Evolutionary conservation across 2,329 filamentous ascomycete genomes (phyloP), one percentile per base, ranked within the genome.

Genomic region (Allantophomopsis lycopodina): DNA sequence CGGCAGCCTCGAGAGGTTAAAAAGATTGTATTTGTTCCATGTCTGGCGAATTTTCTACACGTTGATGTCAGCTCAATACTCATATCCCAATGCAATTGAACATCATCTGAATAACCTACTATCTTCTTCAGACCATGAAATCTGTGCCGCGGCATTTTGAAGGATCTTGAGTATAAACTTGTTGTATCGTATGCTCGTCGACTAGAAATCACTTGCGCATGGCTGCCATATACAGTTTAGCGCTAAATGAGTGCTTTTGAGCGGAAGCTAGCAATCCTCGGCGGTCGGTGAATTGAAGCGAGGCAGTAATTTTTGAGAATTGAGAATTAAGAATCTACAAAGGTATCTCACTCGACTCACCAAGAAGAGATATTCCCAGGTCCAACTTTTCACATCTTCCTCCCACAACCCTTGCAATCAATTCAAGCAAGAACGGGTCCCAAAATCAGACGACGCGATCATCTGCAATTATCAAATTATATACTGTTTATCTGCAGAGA

Each of bases 21-120:
- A 98, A 47, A 98, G 71, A 58, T 94, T 94, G 70, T 86, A 87
- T 66, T 94, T 94, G 69, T 86, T 94, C 91, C 89, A 95, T 68
- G 87, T 86, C 68, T 91, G 84, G 54, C 89, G 82, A 60, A 94
- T 60, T 83, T 86, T 93, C 88, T 96, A 57, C 40, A 42, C 38
- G 44, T 18, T 36, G 32, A 44, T 34, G 44, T 43, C 40, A 37
- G 31, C 35, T n/a, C 32, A 18, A 18, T 7, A 16, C 14, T 10
- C 35, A 35, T 21, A 33, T 21, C 7, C 11, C 23, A 28, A 28
- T 28, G 23, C 23, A 12, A 28, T 28, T 28, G 23, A 8, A 10
- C 15, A 36, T 11, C 30, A 36, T 20, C 35, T 36, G 15, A 13
- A 33, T 23, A 17, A 62, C 76, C 56, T 66, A 83, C 79, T 47